phyloP scores from a whole-genome alignment of 257 asterid species.

The Solanum gandarillasii region DNA sequence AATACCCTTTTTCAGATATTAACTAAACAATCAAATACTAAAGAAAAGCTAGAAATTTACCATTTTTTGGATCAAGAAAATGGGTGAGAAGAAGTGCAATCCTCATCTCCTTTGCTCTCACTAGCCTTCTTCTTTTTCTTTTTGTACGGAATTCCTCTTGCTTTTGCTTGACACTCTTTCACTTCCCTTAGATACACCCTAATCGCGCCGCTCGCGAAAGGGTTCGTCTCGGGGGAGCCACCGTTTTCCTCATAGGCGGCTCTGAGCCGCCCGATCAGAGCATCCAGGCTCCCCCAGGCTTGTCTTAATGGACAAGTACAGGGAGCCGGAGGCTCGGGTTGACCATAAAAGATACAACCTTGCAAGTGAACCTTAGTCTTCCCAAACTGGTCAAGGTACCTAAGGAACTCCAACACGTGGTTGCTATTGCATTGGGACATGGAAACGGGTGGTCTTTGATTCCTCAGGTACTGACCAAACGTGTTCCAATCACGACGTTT shows the following conservation, averaged over 20 bases:
- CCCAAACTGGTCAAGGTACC: conserved; percentile 69
- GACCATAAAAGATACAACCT: conserved; percentile 68
- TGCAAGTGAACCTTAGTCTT: conserved; percentile 71
- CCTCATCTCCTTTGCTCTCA: conserved; percentile 19
- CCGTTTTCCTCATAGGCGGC: conserved; percentile 86
- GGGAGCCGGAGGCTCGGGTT: conserved; percentile 74
- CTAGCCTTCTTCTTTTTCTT: conserved; percentile 53
- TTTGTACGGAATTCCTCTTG: conserved; percentile 60
- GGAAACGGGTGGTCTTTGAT: conserved; percentile 52
- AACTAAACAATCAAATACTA: not conserved
- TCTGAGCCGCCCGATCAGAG: conserved; percentile 63
- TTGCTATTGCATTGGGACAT: conserved; percentile 42
- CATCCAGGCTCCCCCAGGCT: conserved; percentile 85
- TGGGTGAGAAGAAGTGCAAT: conserved; percentile 28
- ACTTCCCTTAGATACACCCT: conserved; percentile 63
- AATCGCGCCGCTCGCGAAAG: conserved; percentile 59
- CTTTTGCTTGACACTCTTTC: conserved; percentile 63
- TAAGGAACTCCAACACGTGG: conserved; percentile 54
- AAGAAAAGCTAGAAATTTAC: not conserved
- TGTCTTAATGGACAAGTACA: conserved; percentile 66
- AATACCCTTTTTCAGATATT: not conserved
- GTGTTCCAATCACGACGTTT: conserved; percentile 85
- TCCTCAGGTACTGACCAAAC: conserved; percentile 60
- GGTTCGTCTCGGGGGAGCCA: conserved; percentile 60
- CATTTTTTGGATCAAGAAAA: conserved; percentile 29